Evolutionary conservation across 371 early-diverging fungal genomes (phyloP).

Genomic region (Batkoa obscura): DNA sequence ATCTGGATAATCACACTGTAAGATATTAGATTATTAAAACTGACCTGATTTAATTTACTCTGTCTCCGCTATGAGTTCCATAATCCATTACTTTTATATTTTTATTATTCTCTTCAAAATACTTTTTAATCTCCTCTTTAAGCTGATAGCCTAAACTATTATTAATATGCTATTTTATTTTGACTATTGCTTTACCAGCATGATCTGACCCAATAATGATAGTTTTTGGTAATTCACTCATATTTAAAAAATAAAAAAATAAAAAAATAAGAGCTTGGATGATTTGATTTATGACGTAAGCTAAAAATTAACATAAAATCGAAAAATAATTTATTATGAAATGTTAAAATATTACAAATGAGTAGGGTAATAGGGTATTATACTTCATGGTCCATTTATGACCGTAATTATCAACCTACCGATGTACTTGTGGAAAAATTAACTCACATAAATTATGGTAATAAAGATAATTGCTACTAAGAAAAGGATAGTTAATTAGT

Average conservation of each 20-base stretch:
- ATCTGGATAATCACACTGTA: conserved; percentile 7
- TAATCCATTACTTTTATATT: not conserved
- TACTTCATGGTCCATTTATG: conserved; percentile 2
- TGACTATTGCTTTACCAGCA: conserved; percentile 3
- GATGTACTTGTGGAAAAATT: not conserved
- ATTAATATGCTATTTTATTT: not conserved
- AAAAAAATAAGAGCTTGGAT: not conserved
- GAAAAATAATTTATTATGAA: too few relatives aligned
- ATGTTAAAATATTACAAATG: too few relatives aligned
- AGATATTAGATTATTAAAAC: not conserved
- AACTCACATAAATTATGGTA: conserved; percentile 2
- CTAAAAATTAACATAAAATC: too few relatives aligned
- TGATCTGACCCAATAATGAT: conserved; percentile 8
- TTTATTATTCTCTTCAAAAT: not conserved
- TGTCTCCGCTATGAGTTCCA: not conserved
- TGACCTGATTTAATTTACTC: not conserved
- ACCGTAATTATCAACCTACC: not conserved
- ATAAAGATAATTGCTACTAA: too few relatives aligned
- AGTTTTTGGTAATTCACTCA: not conserved
- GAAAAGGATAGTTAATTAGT: not conserved
- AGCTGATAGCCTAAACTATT: conserved; percentile 3
- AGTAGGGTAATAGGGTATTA: not conserved
- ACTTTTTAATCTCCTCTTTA: not conserved
- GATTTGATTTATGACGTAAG: too few relatives aligned
- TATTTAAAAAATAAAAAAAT: not conserved